Evolutionary conservation across 2,329 filamentous ascomycete genomes (phyloP).

Genomic region (Fusarium heterosporum): DNA sequence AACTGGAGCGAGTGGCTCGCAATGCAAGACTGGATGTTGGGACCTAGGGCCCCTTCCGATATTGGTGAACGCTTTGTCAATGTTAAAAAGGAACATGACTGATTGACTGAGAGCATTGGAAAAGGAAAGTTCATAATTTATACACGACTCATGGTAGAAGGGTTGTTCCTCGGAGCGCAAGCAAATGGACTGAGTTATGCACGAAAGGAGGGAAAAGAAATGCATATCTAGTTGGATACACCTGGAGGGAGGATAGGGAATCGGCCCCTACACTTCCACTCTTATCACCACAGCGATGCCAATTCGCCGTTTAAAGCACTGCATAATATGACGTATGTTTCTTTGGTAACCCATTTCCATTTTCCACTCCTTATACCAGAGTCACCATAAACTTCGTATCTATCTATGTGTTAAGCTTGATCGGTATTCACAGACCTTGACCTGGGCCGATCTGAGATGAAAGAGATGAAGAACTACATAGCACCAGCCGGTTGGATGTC

Average conservation of each 20-base stretch:
- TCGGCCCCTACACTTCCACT: constrained; percentile 33
- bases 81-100: constrained; percentile 50
- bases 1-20: constrained; percentile 95
- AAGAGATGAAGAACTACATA: constrained; percentile 16
- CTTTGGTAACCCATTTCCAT: constrained; percentile 11
- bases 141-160: background rate
- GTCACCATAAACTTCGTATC: constrained; percentile 29
- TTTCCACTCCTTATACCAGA: constrained; percentile 16
- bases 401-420: constrained; percentile 24
- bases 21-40: constrained; percentile 99
- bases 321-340: background rate
- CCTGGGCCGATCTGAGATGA: constrained; percentile 17
- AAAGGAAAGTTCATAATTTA: background rate
- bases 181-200: background rate
- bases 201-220: background rate
- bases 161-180: background rate
- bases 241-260: constrained; percentile 19
- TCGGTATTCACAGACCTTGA: constrained; percentile 35
- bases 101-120: background rate
- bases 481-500: constrained; percentile 46
- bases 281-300: constrained; percentile 29
- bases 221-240: constrained; percentile 5
- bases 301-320: constrained; percentile 13
- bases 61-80: constrained; percentile 46
- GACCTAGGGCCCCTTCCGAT: constrained; percentile 74